These are phyloP conservation scores for Suillus americanus DNA, from an alignment of 768 basidiomycete species.

Conservation along the genomic window DNA sequence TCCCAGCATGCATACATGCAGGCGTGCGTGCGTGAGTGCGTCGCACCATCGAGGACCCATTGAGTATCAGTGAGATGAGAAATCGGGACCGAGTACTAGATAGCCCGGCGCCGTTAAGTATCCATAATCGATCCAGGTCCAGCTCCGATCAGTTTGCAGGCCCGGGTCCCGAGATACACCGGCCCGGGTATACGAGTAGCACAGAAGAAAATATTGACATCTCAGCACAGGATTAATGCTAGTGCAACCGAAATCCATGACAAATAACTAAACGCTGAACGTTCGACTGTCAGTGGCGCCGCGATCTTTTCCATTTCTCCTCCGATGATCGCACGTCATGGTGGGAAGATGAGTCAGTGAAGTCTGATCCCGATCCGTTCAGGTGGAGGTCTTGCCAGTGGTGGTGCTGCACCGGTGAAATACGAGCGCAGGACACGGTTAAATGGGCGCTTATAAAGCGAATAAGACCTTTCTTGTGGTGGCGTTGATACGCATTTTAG, in stretches of 20 bases:
- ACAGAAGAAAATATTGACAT: neutral
- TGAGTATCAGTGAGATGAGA: neutral
- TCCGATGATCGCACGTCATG: neutral
- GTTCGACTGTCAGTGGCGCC: neutral
- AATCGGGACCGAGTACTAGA: neutral
- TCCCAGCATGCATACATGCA: neutral
- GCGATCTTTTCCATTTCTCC: neutral
- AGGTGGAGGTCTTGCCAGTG: neutral
- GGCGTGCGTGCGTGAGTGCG: neutral
- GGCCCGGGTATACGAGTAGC: neutral
- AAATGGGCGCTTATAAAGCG: neutral
- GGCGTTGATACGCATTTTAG: neutral
- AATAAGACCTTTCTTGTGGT: neutral
- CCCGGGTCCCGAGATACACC: neutral
- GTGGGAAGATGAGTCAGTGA: neutral
- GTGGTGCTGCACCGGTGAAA: too few species aligned
- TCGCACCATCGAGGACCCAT: neutral
- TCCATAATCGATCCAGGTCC: neutral
- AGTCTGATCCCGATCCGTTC: neutral
- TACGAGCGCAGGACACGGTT: neutral
- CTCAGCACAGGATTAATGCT: neutral
- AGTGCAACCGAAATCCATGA: neutral
- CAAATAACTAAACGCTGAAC: neutral
- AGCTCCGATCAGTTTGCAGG: neutral
- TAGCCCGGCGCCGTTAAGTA: neutral